Evolutionary conservation across 2,329 filamentous ascomycete species (phyloP), one percentile per base, ranked within the genome.

Genomic region (Ceratocystis lukuohia): DNA sequence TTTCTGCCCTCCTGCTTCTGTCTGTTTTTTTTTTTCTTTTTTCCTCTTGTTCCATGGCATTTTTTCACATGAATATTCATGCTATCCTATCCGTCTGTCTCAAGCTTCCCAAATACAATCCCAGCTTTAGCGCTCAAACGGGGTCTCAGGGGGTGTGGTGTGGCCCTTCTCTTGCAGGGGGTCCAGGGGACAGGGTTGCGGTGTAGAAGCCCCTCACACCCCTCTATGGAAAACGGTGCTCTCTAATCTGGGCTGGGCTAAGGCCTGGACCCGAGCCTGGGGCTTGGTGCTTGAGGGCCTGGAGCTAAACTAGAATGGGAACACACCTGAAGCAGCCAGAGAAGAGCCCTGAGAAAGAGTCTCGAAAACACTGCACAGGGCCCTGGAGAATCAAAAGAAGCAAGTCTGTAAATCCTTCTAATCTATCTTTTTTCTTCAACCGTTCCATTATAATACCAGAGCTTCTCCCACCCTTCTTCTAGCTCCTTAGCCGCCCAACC

Each of bases 371-470:
- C 45, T 17, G 3, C 45, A 48, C 45, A 28, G 20, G n/a, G 20
- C 53, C 53, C 53, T 57, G 22, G 15, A 22, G 22, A 12, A 20
- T 33, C 53, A 22, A 37, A 25, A 22, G 22, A 20, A 3, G 20
- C 17, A n/a, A 15, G 15, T 22, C 17, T 28, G 3, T 30, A 28
- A 37, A 33, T 41, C 20, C 45, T 41, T 48, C 28, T 15, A 17
- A 57, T 46, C 15, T 64, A 41, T 30, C 17, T 56, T 57, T 56
- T 64, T 41, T 64, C 50, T 28, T 50, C 28, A 20, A 28, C n/a
- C 12, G 56, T 15, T 46, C 15, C 53, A 33, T 25, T 67, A 67
- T 67, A 65, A 67, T 65, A 61, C 59, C 59, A 66, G 46, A 56
- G 41, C 66, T 33, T 62, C 56, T 57, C 62, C 66, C 61, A 61